These are phyloP conservation scores for Yamadazyma nakazawae DNA, from an alignment of 805 yeast genomes.

Conservation along the genomic window DNA sequence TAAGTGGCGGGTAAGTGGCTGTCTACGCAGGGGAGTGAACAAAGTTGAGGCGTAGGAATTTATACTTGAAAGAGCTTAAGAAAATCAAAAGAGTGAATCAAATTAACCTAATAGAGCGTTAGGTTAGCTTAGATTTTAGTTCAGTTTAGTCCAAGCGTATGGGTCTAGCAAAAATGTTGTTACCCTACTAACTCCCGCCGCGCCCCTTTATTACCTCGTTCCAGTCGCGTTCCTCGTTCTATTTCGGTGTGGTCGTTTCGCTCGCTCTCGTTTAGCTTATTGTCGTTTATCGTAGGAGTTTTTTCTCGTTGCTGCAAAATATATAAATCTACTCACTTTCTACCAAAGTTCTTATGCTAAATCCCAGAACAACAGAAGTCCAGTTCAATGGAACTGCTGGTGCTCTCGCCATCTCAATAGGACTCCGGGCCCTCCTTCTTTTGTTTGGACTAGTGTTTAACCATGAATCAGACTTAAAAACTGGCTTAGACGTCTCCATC, in stretches of 20 bases:
- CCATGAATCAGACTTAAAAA: conserved; percentile 13
- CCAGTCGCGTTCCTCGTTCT: no score
- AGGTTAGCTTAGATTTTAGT: no score
- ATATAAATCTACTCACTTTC: neutral
- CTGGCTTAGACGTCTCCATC: conserved; percentile 31
- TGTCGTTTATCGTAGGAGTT: neutral
- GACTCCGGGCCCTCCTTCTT: conserved; percentile 63
- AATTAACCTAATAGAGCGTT: no score
- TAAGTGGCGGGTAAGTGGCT: no score
- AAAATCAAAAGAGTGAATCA: no score
- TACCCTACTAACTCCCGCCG: no score
- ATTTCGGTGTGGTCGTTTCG: neutral
- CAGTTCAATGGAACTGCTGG: conserved; percentile 85
- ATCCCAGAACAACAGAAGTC: conserved; percentile 66
- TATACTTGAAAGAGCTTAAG: no score
- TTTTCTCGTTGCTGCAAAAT: neutral
- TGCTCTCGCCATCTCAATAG: conserved; percentile 59
- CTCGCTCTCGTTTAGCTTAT: neutral
- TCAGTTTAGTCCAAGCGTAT: no score
- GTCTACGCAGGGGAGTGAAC: no score
- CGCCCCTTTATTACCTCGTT: no score
- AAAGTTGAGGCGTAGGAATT: no score
- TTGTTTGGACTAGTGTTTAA: conserved; percentile 62
- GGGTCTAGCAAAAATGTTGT: no score
- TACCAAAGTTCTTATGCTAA: conserved; percentile 32